Evolutionary conservation across 352 stramenopile genomes (phyloP).

Genomic region (Lagenidium giganteum): DNA sequence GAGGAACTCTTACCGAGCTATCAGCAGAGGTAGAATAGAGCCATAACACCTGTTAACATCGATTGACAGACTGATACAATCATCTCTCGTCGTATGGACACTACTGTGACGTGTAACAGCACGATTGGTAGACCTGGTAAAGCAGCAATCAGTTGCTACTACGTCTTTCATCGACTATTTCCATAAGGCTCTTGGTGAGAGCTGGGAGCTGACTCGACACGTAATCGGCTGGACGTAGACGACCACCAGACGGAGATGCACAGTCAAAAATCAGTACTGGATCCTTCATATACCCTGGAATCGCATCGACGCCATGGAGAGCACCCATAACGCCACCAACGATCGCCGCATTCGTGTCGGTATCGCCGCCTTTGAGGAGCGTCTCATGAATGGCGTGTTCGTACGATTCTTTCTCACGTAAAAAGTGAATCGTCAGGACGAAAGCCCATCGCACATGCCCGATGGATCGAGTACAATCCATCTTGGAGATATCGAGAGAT

Average conservation of each 20-base stretch:
- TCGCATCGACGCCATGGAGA: slow-evolving; percentile 33
- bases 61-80: no score
- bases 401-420: slow-evolving; percentile 31
- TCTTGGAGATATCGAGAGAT: slow-evolving; percentile 24
- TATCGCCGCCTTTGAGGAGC: slow-evolving; percentile 48
- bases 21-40: no score
- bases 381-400: slow-evolving; percentile 39
- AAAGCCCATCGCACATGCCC: slow-evolving; percentile 53
- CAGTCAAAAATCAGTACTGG: slow-evolving; percentile 41
- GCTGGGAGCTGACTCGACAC: slow-evolving; percentile 19
- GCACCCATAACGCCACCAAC: slow-evolving; percentile 43
- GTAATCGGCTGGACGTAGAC: slow-evolving; percentile 23
- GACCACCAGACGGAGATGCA: not conserved
- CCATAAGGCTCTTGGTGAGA: slow-evolving; percentile 21
- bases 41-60: not conserved
- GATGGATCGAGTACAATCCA: slow-evolving; percentile 27
- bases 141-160: no score
- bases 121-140: no score
- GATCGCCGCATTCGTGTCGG: slow-evolving; percentile 58
- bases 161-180: not conserved
- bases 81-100: no score
- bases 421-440: slow-evolving; percentile 37
- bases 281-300: slow-evolving; percentile 33
- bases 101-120: no score
- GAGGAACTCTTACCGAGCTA: no score